Percentiles rank a stretch among this genome's conserved stretches.
Conservation (phyloP, 1,284 basidiomycete species). For the Cutaneotrichosporon cavernicola region DNA sequence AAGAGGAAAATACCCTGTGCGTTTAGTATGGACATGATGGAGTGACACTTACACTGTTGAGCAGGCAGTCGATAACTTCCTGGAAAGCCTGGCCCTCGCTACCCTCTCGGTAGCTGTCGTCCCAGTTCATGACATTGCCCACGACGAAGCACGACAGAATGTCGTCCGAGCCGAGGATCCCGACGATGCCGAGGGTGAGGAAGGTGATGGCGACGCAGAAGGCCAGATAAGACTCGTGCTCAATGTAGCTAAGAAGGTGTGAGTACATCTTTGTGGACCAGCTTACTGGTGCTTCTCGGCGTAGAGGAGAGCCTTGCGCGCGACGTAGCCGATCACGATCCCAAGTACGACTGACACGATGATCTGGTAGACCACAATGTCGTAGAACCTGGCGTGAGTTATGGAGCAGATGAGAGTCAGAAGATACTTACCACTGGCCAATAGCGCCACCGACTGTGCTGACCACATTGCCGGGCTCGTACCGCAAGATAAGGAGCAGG, state of each 20-base stretch:
- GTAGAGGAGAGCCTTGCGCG: slow-evolving; percentile 41
- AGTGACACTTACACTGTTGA: slow-evolving; percentile 49
- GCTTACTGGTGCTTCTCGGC: slow-evolving; percentile 48
- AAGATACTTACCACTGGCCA: slow-evolving; percentile 59
- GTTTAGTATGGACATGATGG: background rate
- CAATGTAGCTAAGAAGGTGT: slow-evolving; percentile 37
- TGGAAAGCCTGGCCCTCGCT: slow-evolving; percentile 59
- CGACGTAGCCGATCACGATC: slow-evolving; percentile 66
- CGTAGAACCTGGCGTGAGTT: slow-evolving; percentile 41
- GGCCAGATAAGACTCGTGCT: slow-evolving; percentile 52
- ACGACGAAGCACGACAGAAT: slow-evolving; percentile 60
- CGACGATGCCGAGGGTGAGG: slow-evolving; percentile 77
- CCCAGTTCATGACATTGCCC: slow-evolving; percentile 52
- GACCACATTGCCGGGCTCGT: slow-evolving; percentile 48
- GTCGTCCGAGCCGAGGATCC: slow-evolving; percentile 86
- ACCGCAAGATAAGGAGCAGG: slow-evolving; percentile 75
- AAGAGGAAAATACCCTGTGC: slow-evolving; percentile 66
- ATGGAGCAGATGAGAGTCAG: background rate
- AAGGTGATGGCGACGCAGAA: slow-evolving; percentile 53
- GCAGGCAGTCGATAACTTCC: slow-evolving; percentile 59
- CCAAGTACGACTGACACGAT: slow-evolving; percentile 75
- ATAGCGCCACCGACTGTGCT: slow-evolving; percentile 62
- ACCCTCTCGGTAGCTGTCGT: slow-evolving; percentile 55
- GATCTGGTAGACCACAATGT: slow-evolving; percentile 56
- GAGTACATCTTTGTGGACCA: slow-evolving; percentile 43